A percentile compares a stretch with the other conserved stretches of the same genome.
Evolutionary conservation across 2,329 filamentous ascomycete species (phyloP).

Genomic region (Scopulariopsis brevicaulis): DNA sequence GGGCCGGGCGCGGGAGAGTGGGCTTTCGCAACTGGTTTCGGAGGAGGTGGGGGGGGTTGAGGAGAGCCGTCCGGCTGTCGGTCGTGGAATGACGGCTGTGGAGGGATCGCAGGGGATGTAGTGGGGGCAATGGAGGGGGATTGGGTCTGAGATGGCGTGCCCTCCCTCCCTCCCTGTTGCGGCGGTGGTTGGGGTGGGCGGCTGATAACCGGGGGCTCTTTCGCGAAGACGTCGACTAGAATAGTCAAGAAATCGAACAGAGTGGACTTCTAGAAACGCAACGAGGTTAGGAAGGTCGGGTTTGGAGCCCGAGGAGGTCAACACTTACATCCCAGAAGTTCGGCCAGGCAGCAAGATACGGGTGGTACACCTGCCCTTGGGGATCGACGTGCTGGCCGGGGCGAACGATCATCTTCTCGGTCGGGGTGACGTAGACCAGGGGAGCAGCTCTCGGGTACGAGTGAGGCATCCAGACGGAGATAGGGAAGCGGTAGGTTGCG

Average conservation of each 20-base stretch:
- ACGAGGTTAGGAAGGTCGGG: conserved; percentile 9
- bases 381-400: conserved; percentile 92
- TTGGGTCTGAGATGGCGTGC: neutral
- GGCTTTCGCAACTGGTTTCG: conserved; percentile 9
- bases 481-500: conserved; percentile 78
- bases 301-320: neutral
- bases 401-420: conserved; percentile 77
- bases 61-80: conserved; percentile 18
- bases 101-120: conserved; percentile 55
- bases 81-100: conserved; percentile 50
- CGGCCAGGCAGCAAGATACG: conserved; percentile 83
- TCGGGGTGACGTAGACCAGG: conserved; percentile 79
- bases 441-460: conserved; percentile 79
- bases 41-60: conserved; percentile 1
- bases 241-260: conserved; percentile 74
- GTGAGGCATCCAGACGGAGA: conserved; percentile 89
- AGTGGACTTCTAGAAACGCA: conserved; percentile 59
- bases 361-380: conserved; percentile 90
- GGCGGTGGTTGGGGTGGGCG: conserved; percentile 20
- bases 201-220: conserved; percentile 84
- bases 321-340: conserved; percentile 78
- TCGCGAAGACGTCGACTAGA: conserved; percentile 78
- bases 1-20: conserved; percentile 14
- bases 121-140: conserved; percentile 39
- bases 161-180: conserved; percentile 15